A percentile compares a stretch with the other conserved stretches of the same genome.
Conservation (phyloP, 495 filamentous ascomycete species). For the Cercophora newfieldiana region DNA sequence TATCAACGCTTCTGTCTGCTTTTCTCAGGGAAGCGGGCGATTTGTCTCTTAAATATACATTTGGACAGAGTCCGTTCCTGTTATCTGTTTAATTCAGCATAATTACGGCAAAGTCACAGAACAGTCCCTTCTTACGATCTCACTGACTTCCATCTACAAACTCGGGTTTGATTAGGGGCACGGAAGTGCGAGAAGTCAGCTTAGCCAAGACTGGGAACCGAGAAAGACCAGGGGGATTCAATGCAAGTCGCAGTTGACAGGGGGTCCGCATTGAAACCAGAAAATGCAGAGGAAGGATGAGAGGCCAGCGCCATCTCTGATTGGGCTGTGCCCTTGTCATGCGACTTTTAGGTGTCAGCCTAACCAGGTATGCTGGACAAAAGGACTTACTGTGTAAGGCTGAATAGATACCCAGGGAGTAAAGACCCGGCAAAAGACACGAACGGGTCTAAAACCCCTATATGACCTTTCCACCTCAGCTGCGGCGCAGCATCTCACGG, state of each 20-base stretch:
- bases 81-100: not conserved
- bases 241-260: not conserved
- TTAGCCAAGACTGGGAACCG: slow-evolving; percentile 8
- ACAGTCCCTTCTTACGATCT: not conserved
- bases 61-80: not conserved
- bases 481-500: slow-evolving; percentile 4
- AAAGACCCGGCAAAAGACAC: not conserved
- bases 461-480: not conserved
- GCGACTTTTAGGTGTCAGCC: not conserved
- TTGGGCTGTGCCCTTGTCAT: not conserved
- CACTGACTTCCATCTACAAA: not conserved
- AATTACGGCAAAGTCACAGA: not conserved
- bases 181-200: not conserved
- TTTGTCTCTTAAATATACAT: not conserved
- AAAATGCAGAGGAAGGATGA: not conserved
- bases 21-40: not conserved
- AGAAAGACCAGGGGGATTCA: not conserved
- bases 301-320: not conserved
- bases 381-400: not conserved
- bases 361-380: not conserved
- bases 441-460: not conserved
- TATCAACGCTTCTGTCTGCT: not conserved
- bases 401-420: not conserved
- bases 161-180: not conserved
- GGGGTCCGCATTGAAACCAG: slow-evolving; percentile 2